These are phyloP conservation scores for Penicillium turbatum DNA, from an alignment of 495 filamentous ascomycete genomes.

Conservation along the genomic window DNA sequence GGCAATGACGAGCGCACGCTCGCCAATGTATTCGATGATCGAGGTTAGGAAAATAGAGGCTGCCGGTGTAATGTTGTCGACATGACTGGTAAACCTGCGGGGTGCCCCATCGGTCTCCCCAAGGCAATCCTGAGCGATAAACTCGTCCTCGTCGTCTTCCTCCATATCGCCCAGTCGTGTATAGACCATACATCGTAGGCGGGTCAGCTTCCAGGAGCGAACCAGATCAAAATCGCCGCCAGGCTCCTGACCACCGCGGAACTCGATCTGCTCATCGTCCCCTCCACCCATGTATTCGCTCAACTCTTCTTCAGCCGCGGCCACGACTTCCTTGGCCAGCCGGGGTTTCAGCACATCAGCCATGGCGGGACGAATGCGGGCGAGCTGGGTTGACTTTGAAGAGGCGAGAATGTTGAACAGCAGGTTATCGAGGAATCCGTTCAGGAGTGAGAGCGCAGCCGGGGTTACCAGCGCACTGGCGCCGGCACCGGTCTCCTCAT, in stretches of 20 bases:
- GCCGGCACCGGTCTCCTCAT: slow-evolving; percentile 54
- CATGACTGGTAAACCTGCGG: slow-evolving; percentile 51
- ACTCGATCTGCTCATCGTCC: slow-evolving; percentile 63
- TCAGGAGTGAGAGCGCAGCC: slow-evolving; percentile 73
- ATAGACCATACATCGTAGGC: slow-evolving; percentile 95
- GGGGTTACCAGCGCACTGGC: slow-evolving; percentile 65
- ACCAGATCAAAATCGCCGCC: slow-evolving; percentile 75
- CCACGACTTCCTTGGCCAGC: slow-evolving; percentile 81
- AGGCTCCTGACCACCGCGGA: slow-evolving; percentile 49
- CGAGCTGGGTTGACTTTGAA: slow-evolving; percentile 77
- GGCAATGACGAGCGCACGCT: slow-evolving; percentile 82
- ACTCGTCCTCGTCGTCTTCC: slow-evolving; percentile 91
- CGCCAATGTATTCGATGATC: slow-evolving; percentile 89
- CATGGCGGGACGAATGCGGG: slow-evolving; percentile 74
- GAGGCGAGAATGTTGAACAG: slow-evolving; percentile 80
- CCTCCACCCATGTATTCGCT: slow-evolving; percentile 77
- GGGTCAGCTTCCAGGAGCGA: slow-evolving; percentile 83
- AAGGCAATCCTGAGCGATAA: slow-evolving; percentile 67
- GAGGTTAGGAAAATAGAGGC: slow-evolving; percentile 95
- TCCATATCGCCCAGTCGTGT: slow-evolving; percentile 95
- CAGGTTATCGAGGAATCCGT: slow-evolving; percentile 90
- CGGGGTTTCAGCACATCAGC: slow-evolving; percentile 82
- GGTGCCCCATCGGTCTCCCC: slow-evolving; percentile 46
- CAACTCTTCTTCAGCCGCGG: slow-evolving; percentile 85
- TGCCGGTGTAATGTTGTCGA: slow-evolving; percentile 78